Evolutionary conservation across 345 rosid species (phyloP).

Genomic region (Theobroma cacao): DNA sequence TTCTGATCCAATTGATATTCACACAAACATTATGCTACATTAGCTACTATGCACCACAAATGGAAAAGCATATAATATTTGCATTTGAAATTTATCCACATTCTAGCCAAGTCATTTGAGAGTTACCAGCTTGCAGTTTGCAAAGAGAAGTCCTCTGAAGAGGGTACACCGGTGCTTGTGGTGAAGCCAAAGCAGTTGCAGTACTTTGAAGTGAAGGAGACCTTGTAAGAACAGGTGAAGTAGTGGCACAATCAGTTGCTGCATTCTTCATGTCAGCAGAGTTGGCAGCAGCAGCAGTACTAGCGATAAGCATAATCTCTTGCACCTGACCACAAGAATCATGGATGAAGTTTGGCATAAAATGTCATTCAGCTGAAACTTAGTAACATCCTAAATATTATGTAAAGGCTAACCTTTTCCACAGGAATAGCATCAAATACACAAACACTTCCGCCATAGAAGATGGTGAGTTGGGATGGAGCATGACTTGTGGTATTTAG

Average conservation of each 20-base stretch:
- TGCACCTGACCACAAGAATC: slow-evolving; percentile 42
- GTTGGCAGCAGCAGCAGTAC: slow-evolving; percentile 46
- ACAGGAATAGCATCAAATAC: slow-evolving; percentile 68
- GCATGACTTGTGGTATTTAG: slow-evolving; percentile 22
- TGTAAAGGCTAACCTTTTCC: slow-evolving; percentile 52
- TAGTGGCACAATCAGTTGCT: slow-evolving; percentile 30
- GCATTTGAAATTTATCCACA: slow-evolving; percentile 3
- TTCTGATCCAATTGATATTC: slow-evolving; percentile 40
- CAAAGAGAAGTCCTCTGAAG: slow-evolving; percentile 50
- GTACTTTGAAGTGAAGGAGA: slow-evolving; percentile 82
- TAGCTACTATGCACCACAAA: neutral
- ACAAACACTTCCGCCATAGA: slow-evolving; percentile 70
- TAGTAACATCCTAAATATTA: neutral
- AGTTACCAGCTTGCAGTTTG: slow-evolving; percentile 76
- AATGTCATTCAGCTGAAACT: neutral
- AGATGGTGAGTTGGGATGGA: slow-evolving; percentile 74
- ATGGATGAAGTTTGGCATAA: neutral
- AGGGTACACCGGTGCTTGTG: slow-evolving; percentile 42
- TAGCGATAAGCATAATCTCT: slow-evolving; percentile 66
- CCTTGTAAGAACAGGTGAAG: slow-evolving; percentile 66
- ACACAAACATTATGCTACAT: slow-evolving; percentile 7
- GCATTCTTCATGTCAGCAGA: slow-evolving; percentile 45
- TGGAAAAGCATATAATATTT: neutral
- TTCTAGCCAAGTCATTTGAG: neutral
- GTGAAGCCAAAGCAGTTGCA: slow-evolving; percentile 53